These are phyloP conservation scores for Alternaria brassicae DNA, from an alignment of 2,329 filamentous ascomycete species.

Conservation along the genomic window DNA sequence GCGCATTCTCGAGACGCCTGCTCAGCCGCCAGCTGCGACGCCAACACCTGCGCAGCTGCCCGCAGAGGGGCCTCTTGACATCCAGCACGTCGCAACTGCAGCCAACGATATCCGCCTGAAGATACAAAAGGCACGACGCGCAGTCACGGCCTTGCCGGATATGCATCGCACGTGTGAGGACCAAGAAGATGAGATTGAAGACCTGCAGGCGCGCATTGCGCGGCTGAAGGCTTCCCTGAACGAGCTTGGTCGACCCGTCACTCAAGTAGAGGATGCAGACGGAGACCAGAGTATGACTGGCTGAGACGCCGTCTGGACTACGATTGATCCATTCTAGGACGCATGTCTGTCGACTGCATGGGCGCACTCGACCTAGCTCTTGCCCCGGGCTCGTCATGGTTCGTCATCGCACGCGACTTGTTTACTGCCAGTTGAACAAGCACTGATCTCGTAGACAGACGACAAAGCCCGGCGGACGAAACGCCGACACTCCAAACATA, in stretches of 20 bases:
- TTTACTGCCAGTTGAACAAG: not conserved
- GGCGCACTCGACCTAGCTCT: constrained; percentile 38
- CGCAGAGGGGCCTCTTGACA: constrained; percentile 57
- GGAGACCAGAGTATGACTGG: constrained; percentile 49
- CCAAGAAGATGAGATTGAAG: constrained; percentile 73
- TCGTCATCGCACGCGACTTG: constrained; percentile 1
- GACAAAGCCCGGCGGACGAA: not conserved
- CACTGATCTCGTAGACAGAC: constrained; percentile 2
- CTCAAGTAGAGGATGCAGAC: constrained; percentile 26
- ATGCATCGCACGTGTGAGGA: constrained; percentile 70
- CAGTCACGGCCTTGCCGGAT: constrained; percentile 72
- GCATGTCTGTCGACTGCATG: constrained; percentile 39
- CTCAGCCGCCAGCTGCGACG: constrained; percentile 37
- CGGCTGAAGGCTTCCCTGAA: constrained; percentile 60
- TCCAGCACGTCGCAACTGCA: constrained; percentile 80
- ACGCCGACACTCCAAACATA: not conserved
- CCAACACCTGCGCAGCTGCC: constrained; percentile 35
- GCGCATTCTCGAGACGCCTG: constrained; percentile 67
- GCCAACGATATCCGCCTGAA: constrained; percentile 82
- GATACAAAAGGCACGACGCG: constrained; percentile 76
- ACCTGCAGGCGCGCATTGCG: constrained; percentile 69
- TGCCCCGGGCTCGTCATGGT: constrained; percentile 19
- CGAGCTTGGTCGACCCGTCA: constrained; percentile 38
- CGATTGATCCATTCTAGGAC: constrained; percentile 41
- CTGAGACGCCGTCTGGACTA: constrained; percentile 35